Percentiles rank a stretch among this genome's conserved stretches.
Evolutionary conservation across 1,284 basidiomycete genomes (phyloP).

Genomic region (Waitea zeae): DNA sequence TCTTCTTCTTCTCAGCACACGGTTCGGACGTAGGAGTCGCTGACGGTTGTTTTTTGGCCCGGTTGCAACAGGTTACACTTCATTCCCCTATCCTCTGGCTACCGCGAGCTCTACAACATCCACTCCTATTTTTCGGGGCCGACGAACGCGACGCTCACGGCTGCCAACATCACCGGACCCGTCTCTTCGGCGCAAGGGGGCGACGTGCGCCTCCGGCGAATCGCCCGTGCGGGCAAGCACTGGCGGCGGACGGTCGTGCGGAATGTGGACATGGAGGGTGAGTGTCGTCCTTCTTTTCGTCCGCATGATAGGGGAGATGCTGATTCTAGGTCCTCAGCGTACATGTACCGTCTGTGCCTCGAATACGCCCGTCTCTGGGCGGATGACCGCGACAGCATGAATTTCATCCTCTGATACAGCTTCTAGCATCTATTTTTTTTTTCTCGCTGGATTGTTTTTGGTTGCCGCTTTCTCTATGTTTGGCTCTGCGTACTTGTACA

Average conservation of each 20-base stretch:
- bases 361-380: slow-evolving; percentile 79
- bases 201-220: slow-evolving; percentile 60
- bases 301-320: slow-evolving; percentile 6
- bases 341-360: slow-evolving; percentile 78
- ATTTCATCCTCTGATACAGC: slow-evolving; percentile 15
- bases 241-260: slow-evolving; percentile 78
- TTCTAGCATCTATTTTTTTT: too few relatives aligned
- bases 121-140: slow-evolving; percentile 82
- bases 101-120: slow-evolving; percentile 85
- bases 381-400: slow-evolving; percentile 67
- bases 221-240: slow-evolving; percentile 74
- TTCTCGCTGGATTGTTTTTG: too few relatives aligned
- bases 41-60: slow-evolving; percentile 27
- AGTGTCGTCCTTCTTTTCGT: slow-evolving; percentile 12
- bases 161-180: slow-evolving; percentile 16
- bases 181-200: slow-evolving; percentile 32
- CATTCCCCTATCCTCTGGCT: slow-evolving; percentile 75
- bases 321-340: slow-evolving; percentile 28
- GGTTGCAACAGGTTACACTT: too few relatives aligned
- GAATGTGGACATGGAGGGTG: slow-evolving; percentile 81
- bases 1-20: slow-evolving; percentile 3
- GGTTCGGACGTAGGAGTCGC: too few relatives aligned
- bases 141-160: slow-evolving; percentile 36
- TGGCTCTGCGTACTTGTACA: too few relatives aligned
- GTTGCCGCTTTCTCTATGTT: too few relatives aligned